Base-by-base conservation (phyloP, 2,329 filamentous ascomycete species). In the Sporothrix pallida region DNA sequence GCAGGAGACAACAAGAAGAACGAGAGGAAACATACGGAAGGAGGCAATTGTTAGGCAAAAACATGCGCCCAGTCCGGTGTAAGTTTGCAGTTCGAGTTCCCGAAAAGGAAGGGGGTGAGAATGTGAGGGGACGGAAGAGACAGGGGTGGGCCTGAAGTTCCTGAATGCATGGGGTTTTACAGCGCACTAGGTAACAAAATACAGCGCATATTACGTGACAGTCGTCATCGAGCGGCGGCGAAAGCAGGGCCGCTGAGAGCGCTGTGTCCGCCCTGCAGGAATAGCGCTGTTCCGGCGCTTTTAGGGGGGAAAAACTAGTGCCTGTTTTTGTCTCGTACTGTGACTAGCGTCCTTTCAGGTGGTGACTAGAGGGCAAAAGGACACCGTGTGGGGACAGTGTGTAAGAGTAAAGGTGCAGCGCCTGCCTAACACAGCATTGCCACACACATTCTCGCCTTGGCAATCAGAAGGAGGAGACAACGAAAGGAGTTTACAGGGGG, bases 381-480 rank as follows among this genome's bases (percentile, higher is more conserved):
- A 65, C 62, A 65, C 31, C 31, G 62, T 65, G 62, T 65, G 62
- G 62, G 23, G 62, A 65, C 62, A 68, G 44, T 50, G 63, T 67
- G 63, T 20, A n/a, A 17, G 63, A 50, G 63, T 20, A n/a, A 17
- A 52, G 50, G 8, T 52, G 63, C 63, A 50, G 46, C 44, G 44
- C 63, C 44, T 52, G 44, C 46, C 46, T 68, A 44, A 26, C 31
- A 37, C 63, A 68, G 63, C 63, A 37, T 50, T 50, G 63, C 63
- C 44, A 50, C 46, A n/a, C 46, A 50, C 20, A 37, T 52, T 26
- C 26, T 23, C 12, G 42, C 62, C 42, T 50, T 67, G 62, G 62
- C 62, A 20, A 23, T 23, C 20, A 13, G 15, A 15, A 17, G 17
- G 10, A 17, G 15, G 56, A 15, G 3, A 6, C 23, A 3, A n/a